These are phyloP conservation scores for Phytophthora europaea DNA, from an alignment of 352 stramenopile species.

Conservation along the genomic window DNA sequence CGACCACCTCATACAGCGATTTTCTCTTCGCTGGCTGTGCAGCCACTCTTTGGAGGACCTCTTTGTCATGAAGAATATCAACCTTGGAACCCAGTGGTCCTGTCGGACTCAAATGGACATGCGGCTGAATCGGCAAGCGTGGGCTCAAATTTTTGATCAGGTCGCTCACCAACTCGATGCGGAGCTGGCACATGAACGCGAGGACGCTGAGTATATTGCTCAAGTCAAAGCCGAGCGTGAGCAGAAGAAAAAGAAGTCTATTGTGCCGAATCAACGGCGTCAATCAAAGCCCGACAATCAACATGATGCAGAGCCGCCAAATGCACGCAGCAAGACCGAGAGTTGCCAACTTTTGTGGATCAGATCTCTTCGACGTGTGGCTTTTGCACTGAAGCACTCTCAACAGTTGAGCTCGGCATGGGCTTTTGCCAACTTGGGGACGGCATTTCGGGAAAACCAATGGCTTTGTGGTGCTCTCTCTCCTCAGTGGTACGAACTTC, in stretches of 20 bases:
- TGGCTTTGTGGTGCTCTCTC: slow-evolving; percentile 54
- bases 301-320: background rate
- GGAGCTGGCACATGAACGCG: slow-evolving; percentile 35
- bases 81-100: slow-evolving; percentile 57
- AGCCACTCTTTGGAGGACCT: slow-evolving; percentile 72
- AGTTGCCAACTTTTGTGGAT: slow-evolving; percentile 17
- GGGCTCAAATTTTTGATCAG: slow-evolving; percentile 63
- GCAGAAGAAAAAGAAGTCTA: slow-evolving; percentile 22
- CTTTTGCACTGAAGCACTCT: slow-evolving; percentile 41
- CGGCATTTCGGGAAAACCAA: slow-evolving; percentile 49
- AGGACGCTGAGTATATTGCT: slow-evolving; percentile 51
- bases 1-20: slow-evolving; percentile 59
- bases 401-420: slow-evolving; percentile 58
- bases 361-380: slow-evolving; percentile 35
- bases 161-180: slow-evolving; percentile 51
- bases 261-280: slow-evolving; percentile 8
- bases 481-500: slow-evolving; percentile 28
- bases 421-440: slow-evolving; percentile 43
- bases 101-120: slow-evolving; percentile 65
- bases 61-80: slow-evolving; percentile 67
- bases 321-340: slow-evolving; percentile 2
- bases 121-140: slow-evolving; percentile 64
- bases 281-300: slow-evolving; percentile 1
- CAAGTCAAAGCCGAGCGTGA: slow-evolving; percentile 27
- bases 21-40: slow-evolving; percentile 55